Percentiles rank a stretch among this genome's conserved stretches.
phyloP scores from a whole-genome alignment of 257 asterid genomes.

The Orobanche coerulescens region DNA sequence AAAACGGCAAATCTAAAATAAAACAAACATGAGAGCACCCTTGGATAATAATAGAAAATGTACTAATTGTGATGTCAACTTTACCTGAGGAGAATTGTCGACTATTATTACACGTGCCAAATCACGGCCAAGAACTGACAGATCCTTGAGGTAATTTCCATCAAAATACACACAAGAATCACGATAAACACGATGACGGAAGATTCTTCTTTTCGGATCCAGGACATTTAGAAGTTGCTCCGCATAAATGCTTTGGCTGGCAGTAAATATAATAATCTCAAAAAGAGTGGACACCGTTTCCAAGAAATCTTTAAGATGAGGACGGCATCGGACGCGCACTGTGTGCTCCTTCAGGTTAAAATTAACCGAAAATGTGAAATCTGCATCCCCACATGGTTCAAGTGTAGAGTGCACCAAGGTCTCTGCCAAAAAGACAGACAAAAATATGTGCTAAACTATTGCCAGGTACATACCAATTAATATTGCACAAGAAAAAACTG shows the following conservation, averaged over 20 bases:
- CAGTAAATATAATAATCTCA: constrained; percentile 90
- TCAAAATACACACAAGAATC: constrained; percentile 87
- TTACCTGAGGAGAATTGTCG: constrained; percentile 98
- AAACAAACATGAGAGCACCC: not conserved
- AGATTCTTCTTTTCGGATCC: constrained; percentile 84
- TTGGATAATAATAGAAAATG: not conserved
- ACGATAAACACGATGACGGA: constrained; percentile 92
- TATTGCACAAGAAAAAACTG: not conserved
- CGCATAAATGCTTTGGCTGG: constrained; percentile 97
- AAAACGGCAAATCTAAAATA: not conserved
- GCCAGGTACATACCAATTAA: not conserved
- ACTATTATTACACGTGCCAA: constrained; percentile 70
- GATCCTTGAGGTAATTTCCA: constrained; percentile 91
- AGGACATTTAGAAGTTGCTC: constrained; percentile 82
- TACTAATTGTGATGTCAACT: not conserved
- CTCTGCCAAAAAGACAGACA: constrained; percentile 48
- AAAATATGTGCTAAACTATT: not conserved
- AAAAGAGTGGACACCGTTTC: constrained; percentile 66
- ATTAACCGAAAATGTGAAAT: constrained; percentile 81
- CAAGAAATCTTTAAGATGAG: constrained; percentile 74
- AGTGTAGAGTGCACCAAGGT: constrained; percentile 98
- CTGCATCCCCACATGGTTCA: constrained; percentile 78
- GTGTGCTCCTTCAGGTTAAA: constrained; percentile 70
- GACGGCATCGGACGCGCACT: constrained; percentile 83
- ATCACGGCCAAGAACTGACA: constrained; percentile 97